Percentiles rank a stretch among this genome's conserved stretches.
Evolutionary conservation across 306 rosid species (phyloP).

Genomic region (Dalbergia oliveri): DNA sequence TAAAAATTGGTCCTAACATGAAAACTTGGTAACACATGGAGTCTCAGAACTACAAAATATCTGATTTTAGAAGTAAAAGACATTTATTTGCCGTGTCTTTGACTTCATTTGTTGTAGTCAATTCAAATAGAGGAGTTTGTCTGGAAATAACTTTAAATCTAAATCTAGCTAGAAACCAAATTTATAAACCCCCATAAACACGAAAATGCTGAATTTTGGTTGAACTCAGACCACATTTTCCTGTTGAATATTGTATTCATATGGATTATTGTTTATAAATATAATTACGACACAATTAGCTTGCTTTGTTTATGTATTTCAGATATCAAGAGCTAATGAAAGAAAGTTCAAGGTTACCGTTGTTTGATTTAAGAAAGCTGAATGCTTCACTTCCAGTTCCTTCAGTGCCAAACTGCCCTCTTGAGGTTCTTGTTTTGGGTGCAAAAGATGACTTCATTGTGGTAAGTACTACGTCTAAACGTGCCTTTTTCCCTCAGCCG

Average conservation of each 20-base stretch:
- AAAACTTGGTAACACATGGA: background rate
- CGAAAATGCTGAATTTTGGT: background rate
- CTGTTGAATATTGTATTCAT: background rate
- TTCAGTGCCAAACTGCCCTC: slow-evolving; percentile 58
- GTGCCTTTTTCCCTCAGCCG: slow-evolving; percentile 1
- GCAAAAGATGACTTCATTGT: slow-evolving; percentile 86
- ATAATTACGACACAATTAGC: background rate
- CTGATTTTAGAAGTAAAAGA: background rate
- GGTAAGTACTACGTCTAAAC: slow-evolving; percentile 55
- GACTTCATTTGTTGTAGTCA: slow-evolving; percentile 16
- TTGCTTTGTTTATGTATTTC: slow-evolving; percentile 40
- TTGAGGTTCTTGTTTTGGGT: slow-evolving; percentile 79
- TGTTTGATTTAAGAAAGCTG: slow-evolving; percentile 87
- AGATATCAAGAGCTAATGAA: slow-evolving; percentile 92
- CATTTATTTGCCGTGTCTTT: background rate
- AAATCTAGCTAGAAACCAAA: background rate
- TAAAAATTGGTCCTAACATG: background rate
- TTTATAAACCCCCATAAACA: background rate
- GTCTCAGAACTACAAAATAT: slow-evolving; percentile 4
- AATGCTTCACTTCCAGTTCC: slow-evolving; percentile 92
- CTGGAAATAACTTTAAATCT: background rate
- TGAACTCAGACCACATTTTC: slow-evolving; percentile 13
- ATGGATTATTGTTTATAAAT: background rate
- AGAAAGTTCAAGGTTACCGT: slow-evolving; percentile 93
- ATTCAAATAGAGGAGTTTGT: background rate